These are phyloP conservation scores for Auricularia cornea DNA, from an alignment of 768 basidiomycete species.

Conservation along the genomic window DNA sequence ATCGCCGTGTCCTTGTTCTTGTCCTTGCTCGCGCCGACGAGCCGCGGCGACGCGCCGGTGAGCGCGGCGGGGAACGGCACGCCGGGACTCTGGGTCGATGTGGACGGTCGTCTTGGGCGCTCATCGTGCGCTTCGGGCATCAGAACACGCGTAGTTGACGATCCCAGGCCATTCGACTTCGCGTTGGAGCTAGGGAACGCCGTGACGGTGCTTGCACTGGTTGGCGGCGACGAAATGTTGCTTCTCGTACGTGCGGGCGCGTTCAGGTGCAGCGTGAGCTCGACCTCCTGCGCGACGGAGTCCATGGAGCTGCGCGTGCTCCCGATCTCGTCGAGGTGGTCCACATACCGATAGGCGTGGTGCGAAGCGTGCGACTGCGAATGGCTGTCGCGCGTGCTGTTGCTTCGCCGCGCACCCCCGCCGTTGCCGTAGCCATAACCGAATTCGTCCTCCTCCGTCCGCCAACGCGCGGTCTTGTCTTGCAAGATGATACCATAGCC, in stretches of 20 bases:
- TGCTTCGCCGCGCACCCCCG: neutral
- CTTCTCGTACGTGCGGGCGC: neutral
- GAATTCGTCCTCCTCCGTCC: neutral
- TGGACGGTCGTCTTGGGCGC: neutral
- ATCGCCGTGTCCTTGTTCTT: neutral
- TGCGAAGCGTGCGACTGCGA: neutral
- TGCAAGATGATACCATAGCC: neutral
- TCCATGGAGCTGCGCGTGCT: conserved; percentile 75
- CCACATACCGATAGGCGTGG: neutral
- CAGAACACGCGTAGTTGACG: neutral
- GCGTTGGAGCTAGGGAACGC: neutral
- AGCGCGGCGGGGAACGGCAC: neutral
- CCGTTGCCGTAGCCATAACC: neutral
- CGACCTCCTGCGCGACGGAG: conserved; percentile 78
- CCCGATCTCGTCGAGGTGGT: neutral
- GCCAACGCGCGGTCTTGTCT: neutral
- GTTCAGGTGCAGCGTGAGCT: conserved; percentile 39
- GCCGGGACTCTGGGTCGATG: neutral
- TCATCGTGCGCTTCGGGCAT: neutral
- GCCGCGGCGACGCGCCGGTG: neutral
- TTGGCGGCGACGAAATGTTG: neutral
- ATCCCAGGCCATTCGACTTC: neutral
- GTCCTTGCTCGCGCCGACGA: neutral
- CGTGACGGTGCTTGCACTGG: neutral
- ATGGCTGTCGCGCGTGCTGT: neutral